phyloP scores from a whole-genome alignment of 768 basidiomycete species.

The Xerocomus potaroensis region DNA sequence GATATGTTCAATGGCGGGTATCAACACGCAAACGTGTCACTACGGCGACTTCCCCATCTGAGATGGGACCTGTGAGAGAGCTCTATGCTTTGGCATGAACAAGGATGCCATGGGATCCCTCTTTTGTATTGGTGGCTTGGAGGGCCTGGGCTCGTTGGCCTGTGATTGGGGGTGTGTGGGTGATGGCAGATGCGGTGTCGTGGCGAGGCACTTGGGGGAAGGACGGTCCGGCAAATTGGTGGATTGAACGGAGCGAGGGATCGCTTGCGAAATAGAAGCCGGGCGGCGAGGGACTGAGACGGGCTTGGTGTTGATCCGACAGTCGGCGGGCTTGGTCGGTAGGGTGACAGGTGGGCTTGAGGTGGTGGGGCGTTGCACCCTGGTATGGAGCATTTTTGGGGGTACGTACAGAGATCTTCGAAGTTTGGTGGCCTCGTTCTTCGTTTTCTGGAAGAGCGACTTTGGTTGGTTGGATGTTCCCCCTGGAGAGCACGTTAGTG shows the following conservation, averaged over 20 bases:
- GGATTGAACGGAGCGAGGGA: constrained; percentile 32
- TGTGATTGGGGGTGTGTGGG: constrained; percentile 15
- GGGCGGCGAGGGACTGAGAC: constrained; percentile 39
- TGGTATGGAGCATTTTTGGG: constrained; percentile 48
- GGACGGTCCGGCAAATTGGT: constrained; percentile 6
- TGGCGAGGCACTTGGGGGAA: constrained; percentile 25
- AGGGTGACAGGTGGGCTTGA: constrained; percentile 34
- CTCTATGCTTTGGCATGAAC: constrained; percentile 76
- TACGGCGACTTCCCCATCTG: constrained; percentile 23
- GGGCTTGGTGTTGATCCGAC: constrained; percentile 50
- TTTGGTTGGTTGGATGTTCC: constrained; percentile 45
- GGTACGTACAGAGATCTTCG: constrained; percentile 58
- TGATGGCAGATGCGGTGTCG: constrained; percentile 20
- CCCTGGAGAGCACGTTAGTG: constrained; percentile 32
- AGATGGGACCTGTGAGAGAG: constrained; percentile 50
- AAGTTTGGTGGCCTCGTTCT: constrained; percentile 62
- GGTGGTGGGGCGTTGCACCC: constrained; percentile 36
- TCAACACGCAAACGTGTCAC: constrained; percentile 10
- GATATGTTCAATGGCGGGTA: neutral
- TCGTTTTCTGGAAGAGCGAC: constrained; percentile 74
- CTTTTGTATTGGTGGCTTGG: constrained; percentile 42
- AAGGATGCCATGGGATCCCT: constrained; percentile 58
- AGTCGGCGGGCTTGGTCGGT: constrained; percentile 27
- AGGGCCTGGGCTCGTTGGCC: constrained; percentile 27
- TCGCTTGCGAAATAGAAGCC: constrained; percentile 7